Evolutionary conservation across 495 filamentous ascomycete species (phyloP).

Genomic region (Penicillium dipodomyicola): DNA sequence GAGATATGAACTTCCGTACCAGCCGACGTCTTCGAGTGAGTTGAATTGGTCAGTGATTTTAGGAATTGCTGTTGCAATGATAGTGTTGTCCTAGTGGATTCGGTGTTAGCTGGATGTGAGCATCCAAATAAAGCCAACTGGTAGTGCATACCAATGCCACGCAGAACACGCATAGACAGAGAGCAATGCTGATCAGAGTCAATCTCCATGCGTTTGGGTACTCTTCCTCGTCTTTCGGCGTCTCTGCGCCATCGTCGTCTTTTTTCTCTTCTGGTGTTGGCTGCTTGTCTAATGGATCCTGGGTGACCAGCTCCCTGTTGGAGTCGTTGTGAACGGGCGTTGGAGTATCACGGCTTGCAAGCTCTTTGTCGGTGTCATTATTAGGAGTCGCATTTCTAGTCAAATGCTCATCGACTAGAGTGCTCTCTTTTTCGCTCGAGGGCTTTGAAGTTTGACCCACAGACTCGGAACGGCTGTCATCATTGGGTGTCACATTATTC

Average conservation of each 20-base stretch:
- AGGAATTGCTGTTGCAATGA: constrained; percentile 82
- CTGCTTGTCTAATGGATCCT: constrained; percentile 17
- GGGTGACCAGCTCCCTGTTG: constrained; percentile 6
- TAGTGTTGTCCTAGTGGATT: constrained; percentile 61
- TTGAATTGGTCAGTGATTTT: constrained; percentile 79
- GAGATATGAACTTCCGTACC: constrained; percentile 71
- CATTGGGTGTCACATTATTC: constrained; percentile 1
- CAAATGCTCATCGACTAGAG: constrained; percentile 18
- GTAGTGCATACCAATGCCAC: constrained; percentile 56
- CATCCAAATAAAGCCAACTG: neutral
- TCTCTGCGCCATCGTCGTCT: constrained; percentile 9
- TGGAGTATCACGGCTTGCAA: neutral
- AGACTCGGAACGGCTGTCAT: constrained; percentile 10
- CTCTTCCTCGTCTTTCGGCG: constrained; percentile 37
- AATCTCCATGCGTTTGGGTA: constrained; percentile 55
- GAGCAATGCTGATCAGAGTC: constrained; percentile 54
- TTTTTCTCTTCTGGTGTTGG: constrained; percentile 14
- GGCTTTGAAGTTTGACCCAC: constrained; percentile 12
- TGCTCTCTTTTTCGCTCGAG: constrained; percentile 31
- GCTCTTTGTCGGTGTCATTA: constrained; percentile 16
- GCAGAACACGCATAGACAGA: constrained; percentile 63
- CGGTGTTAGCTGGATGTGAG: neutral
- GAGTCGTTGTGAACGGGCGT: neutral
- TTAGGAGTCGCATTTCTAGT: neutral
- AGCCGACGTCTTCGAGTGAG: constrained; percentile 72